Conservation (phyloP, 228 moss, liverwort and hornwort genomes). For the Sphagnum magellanicum region DNA sequence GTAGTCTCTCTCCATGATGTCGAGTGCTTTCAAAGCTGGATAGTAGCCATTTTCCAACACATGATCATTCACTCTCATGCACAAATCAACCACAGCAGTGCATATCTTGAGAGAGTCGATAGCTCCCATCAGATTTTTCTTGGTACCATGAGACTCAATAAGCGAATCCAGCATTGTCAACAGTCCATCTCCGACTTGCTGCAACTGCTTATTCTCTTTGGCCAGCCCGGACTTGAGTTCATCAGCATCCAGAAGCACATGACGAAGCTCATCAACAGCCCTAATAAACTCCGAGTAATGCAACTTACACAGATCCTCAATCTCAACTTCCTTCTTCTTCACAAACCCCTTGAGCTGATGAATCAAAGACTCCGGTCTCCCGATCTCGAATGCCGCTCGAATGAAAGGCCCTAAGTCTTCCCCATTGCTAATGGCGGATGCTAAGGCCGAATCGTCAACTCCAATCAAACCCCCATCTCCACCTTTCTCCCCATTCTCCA, state of each 20-base stretch:
- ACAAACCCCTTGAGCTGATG: conserved; percentile 79
- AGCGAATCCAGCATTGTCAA: conserved; percentile 64
- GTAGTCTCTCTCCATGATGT: conserved; percentile 78
- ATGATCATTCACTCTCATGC: conserved; percentile 70
- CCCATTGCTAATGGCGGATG: conserved; percentile 76
- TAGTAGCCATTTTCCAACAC: conserved; percentile 72
- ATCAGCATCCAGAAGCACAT: conserved; percentile 85
- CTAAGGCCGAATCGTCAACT: conserved; percentile 73
- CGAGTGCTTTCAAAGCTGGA: conserved; percentile 82
- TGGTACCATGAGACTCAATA: conserved; percentile 75
- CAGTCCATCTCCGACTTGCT: conserved; percentile 64
- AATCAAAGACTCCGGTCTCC: conserved; percentile 77
- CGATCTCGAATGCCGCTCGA: conserved; percentile 70
- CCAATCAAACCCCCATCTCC: conserved; percentile 48
- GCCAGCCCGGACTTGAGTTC: conserved; percentile 85
- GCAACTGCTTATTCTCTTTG: conserved; percentile 70
- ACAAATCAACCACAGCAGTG: conserved; percentile 66
- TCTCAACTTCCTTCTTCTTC: conserved; percentile 83
- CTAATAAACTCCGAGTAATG: conserved; percentile 91
- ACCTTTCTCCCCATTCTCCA: conserved; percentile 45
- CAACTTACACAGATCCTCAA: conserved; percentile 88
- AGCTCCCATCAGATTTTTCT: conserved; percentile 67
- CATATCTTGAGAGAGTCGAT: conserved; percentile 75
- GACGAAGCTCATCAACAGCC: conserved; percentile 84
- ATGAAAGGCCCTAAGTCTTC: conserved; percentile 86